These are phyloP conservation scores for Coniferiporia sulphurascens DNA, from an alignment of 1,284 basidiomycete species.

Conservation along the genomic window DNA sequence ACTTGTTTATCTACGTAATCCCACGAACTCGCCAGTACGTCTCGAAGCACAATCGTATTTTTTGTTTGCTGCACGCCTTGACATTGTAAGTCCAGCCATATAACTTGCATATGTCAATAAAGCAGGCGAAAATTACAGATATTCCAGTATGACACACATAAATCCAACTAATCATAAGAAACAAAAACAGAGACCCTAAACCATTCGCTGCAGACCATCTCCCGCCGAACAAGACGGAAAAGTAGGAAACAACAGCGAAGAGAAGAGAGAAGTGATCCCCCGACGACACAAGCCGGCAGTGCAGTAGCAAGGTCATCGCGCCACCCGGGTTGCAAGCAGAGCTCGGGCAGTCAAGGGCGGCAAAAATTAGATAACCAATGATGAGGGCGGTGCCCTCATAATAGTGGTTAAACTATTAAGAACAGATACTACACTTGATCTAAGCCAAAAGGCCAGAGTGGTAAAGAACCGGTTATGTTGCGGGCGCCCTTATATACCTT, in stretches of 20 bases:
- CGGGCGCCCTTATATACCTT: too few relatives aligned
- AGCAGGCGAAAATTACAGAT: too few relatives aligned
- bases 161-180: too few relatives aligned
- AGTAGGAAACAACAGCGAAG: slow-evolving; percentile 16
- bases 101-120: too few relatives aligned
- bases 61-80: too few relatives aligned
- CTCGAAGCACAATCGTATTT: too few relatives aligned
- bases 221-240: slow-evolving; percentile 8
- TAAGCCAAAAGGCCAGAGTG: slow-evolving; percentile 95
- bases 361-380: slow-evolving; percentile 34
- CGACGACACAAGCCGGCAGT: slow-evolving; percentile 20
- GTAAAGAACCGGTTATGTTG: slow-evolving; percentile 37
- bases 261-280: slow-evolving; percentile 14
- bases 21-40: too few relatives aligned
- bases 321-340: slow-evolving; percentile 19
- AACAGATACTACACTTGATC: slow-evolving; percentile 96
- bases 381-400: slow-evolving; percentile 43
- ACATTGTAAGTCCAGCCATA: too few relatives aligned
- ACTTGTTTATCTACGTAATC: too few relatives aligned
- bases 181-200: neutral
- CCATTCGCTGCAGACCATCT: slow-evolving; percentile 16
- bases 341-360: slow-evolving; percentile 18
- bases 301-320: slow-evolving; percentile 21
- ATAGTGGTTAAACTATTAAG: slow-evolving; percentile 81
- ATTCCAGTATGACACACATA: too few relatives aligned